phyloP scores from a whole-genome alignment of 768 basidiomycete genomes.

The Cytidiella melzeri region DNA sequence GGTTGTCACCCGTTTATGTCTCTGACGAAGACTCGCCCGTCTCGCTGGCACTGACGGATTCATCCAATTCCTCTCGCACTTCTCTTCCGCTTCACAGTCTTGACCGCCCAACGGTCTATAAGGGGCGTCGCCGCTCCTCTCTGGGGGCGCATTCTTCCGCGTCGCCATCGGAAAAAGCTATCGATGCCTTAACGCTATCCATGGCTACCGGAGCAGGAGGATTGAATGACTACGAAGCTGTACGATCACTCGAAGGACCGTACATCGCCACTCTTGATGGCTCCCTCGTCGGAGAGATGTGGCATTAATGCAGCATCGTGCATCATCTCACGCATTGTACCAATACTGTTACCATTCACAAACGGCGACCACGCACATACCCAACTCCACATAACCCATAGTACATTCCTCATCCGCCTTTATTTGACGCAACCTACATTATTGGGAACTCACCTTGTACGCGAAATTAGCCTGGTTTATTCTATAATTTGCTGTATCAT shows the following conservation, averaged over 20 bases:
- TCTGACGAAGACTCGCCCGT: slow-evolving; percentile 35
- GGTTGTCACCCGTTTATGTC: slow-evolving; percentile 24
- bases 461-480: slow-evolving; percentile 1
- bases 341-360: not conserved
- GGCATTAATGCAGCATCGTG: slow-evolving; percentile 30
- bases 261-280: slow-evolving; percentile 28
- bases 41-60: slow-evolving; percentile 31
- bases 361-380: not conserved
- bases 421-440: slow-evolving; percentile 2
- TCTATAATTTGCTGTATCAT: slow-evolving; percentile 7
- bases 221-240: slow-evolving; percentile 48
- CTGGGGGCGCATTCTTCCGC: slow-evolving; percentile 24
- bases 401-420: too few species aligned
- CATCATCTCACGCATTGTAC: slow-evolving; percentile 7
- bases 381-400: too few species aligned
- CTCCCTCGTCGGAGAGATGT: slow-evolving; percentile 52
- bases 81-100: slow-evolving; percentile 28
- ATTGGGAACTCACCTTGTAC: not conserved
- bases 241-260: slow-evolving; percentile 33
- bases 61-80: slow-evolving; percentile 34
- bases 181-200: slow-evolving; percentile 52
- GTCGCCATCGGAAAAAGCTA: slow-evolving; percentile 50
- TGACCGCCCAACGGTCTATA: slow-evolving; percentile 1
- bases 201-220: slow-evolving; percentile 62
- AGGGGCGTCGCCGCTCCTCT: not conserved